These are phyloP conservation scores for Epicoccum sorghinum DNA, from an alignment of 2,329 filamentous ascomycete species.

Conservation along the genomic window DNA sequence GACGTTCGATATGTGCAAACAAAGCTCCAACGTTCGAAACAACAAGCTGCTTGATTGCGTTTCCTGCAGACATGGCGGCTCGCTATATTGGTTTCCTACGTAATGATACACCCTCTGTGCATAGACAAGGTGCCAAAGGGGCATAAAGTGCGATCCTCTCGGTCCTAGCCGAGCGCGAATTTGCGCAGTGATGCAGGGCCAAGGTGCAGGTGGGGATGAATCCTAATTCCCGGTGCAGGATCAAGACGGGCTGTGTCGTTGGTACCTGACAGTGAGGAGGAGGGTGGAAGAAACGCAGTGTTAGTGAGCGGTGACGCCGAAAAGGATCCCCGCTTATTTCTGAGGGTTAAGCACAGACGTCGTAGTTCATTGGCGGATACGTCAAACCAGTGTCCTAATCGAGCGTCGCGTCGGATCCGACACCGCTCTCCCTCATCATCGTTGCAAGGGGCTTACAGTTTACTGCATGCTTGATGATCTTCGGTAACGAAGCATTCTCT, in stretches of 20 bases:
- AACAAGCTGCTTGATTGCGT: no score
- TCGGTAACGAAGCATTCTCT: constrained; percentile 5
- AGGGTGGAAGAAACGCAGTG: constrained; percentile 5
- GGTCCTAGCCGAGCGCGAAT: neutral
- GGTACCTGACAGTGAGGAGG: constrained; percentile 5
- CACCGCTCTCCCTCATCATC: constrained; percentile 8
- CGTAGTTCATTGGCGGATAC: neutral
- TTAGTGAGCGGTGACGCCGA: neutral
- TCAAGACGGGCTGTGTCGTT: constrained; percentile 3
- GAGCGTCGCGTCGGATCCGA: neutral
- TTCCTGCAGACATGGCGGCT: neutral
- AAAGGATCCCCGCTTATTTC: neutral
- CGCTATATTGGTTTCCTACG: neutral
- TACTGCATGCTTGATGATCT: constrained; percentile 12
- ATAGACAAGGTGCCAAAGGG: constrained; percentile 1
- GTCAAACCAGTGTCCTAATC: constrained; percentile 5
- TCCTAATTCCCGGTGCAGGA: constrained; percentile 9
- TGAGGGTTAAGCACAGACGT: neutral
- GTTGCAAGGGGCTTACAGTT: constrained; percentile 4
- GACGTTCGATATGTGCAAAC: neutral
- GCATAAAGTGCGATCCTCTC: neutral
- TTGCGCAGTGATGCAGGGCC: neutral
- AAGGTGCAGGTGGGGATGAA: neutral
- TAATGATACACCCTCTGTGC: constrained; percentile 1
- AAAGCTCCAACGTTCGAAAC: neutral